phyloP scores from a whole-genome alignment of 1,284 basidiomycete species.

The Malassezia caprae region DNA sequence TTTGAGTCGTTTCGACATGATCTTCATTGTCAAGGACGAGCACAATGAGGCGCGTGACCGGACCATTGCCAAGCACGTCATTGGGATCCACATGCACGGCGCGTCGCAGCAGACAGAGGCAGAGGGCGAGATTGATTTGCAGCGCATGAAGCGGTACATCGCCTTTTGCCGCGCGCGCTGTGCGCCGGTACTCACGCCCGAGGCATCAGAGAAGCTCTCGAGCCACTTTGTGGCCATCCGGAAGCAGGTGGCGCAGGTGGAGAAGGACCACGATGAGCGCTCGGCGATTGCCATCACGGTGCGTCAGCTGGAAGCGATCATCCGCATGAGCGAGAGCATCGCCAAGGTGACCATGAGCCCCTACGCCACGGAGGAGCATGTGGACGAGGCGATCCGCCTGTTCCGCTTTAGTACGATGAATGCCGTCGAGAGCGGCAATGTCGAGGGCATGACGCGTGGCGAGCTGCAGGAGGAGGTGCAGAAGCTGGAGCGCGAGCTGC shows the following conservation, averaged over 20 bases:
- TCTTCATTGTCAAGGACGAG: conserved; percentile 97
- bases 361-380: conserved; percentile 80
- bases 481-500: conserved; percentile 81
- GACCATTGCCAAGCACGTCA: conserved; percentile 91
- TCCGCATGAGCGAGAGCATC: conserved; percentile 91
- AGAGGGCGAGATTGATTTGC: conserved; percentile 86
- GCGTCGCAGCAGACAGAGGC: conserved; percentile 55
- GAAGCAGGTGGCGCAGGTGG: conserved; percentile 90
- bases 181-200: conserved; percentile 80
- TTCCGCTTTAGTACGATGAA: conserved; percentile 99
- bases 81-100: conserved; percentile 97
- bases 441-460: conserved; percentile 82
- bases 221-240: conserved; percentile 91
- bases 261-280: conserved; percentile 90
- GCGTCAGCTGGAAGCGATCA: conserved; percentile 96
- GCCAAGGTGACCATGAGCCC: conserved; percentile 86
- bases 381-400: conserved; percentile 92
- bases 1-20: conserved; percentile 98
- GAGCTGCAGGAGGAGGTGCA: conserved; percentile 90
- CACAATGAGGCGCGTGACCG: conserved; percentile 89
- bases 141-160: conserved; percentile 97
- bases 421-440: conserved; percentile 82
- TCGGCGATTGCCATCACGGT: conserved; percentile 97
- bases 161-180: conserved; percentile 94
- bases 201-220: conserved; percentile 91